Evolutionary conservation across 1,139 yeast species (phyloP).

Genomic region (Pichia sp.): DNA sequence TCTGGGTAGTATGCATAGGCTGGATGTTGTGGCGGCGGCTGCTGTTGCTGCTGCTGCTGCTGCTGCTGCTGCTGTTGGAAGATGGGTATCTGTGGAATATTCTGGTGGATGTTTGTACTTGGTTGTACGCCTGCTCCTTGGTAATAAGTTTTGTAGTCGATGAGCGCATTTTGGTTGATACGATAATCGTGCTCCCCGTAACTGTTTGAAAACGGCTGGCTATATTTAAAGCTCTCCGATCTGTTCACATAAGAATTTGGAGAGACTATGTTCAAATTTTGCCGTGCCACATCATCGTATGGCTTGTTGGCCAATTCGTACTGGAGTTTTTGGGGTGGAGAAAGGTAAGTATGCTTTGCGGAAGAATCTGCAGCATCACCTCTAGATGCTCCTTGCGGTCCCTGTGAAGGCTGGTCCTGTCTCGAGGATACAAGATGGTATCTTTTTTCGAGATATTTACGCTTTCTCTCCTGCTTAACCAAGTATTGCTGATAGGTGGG

Average conservation of each 20-base stretch:
- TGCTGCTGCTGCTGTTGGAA: not conserved
- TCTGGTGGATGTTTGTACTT: not conserved
- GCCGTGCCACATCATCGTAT: not conserved
- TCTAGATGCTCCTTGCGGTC: not conserved
- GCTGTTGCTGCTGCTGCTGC: not conserved
- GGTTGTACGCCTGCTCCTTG: not conserved
- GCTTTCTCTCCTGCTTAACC: slow-evolving; percentile 19
- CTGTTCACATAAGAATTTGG: not conserved
- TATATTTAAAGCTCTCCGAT: not conserved
- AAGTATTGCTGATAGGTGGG: slow-evolving; percentile 34
- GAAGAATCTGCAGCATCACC: not conserved
- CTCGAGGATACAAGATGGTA: not conserved
- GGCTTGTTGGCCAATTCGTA: not conserved
- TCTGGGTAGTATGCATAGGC: not conserved
- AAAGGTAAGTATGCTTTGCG: not conserved
- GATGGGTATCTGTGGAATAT: no score
- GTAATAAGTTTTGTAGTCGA: not conserved
- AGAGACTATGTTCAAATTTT: not conserved
- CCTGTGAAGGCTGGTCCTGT: not conserved
- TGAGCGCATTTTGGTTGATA: not conserved
- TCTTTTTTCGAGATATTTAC: slow-evolving; percentile 15
- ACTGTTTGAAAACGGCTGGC: not conserved
- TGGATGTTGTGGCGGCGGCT: no score
- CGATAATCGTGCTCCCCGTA: not conserved
- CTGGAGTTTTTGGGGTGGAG: not conserved